Evolutionary conservation across 164 flowering plant genomes (phyloP), one percentile per base, ranked within the genome.

Genomic region (Magnolia officinalis): DNA sequence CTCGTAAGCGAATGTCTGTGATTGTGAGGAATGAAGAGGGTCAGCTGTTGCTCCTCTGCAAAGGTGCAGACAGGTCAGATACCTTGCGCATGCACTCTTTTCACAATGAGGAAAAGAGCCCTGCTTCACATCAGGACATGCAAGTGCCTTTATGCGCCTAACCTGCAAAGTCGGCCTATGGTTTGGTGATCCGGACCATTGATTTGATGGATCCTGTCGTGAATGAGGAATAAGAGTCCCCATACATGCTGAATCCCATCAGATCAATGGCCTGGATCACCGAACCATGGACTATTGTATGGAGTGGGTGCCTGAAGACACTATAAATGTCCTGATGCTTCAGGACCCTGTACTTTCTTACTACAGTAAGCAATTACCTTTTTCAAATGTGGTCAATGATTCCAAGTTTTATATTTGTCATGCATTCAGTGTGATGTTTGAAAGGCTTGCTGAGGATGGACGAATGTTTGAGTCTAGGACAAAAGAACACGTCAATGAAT

Each of bases 1-100:
- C 93, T 19, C 92, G 97, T 26, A 94, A 88, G 86, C 85, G 97
- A 77, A 94, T 94, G 98, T 94, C 98, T 10, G 97, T 94, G 8
- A 83, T 92, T 74, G 94, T 91, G 50, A 86, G 85, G 78, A 89
- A 81, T 85, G 78, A 55, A 24, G 93, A 91, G 74, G 87, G 85
- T 51, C 87, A 86, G 76, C 75, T 92, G 59, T 77, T 94, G 73
- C 90, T 94, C 73, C 90, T 92, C 37, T 87, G 85, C 89, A 94
- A 94, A 82, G 98, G 98, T 63, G 93, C 98, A 45, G 98, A 94
- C 91, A 94, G 95, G 98, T 94, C 51, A 79, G 81, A 71, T 49
- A 72, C 75, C 13, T n/a, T 55, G 14, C 26, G 31, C 59, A 74
- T 55, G 50, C 71, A 24, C n/a, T 68, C 20, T 4, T 31, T 68